Base-by-base conservation (phyloP, 1,284 basidiomycete species). In the Fomitopsis schrenkii region DNA sequence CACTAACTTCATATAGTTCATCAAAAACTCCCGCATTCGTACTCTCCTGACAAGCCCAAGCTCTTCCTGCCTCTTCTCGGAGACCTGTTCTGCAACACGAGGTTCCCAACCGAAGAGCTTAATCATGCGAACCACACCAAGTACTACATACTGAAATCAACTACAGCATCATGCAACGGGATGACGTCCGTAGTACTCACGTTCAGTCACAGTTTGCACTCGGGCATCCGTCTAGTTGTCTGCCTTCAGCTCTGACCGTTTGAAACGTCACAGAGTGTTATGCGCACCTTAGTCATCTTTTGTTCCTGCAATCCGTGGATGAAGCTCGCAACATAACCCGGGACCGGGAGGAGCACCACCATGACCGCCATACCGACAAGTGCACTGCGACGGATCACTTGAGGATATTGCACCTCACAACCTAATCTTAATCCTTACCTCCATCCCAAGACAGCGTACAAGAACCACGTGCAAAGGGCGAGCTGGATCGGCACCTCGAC, bases 31-130 rank as follows among this genome's bases (percentile, higher is more conserved):
- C 45, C 79, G 68, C 26, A 79, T 59, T 59, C 76, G 75, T 54
- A 74, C 71, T 68, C 75, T 79, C 71, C 73, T 79, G 35, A 83
- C 67, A 70, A 75, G 80, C 0, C 64, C 62, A 17, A 91, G 71
- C 72, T 91, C 88, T 5, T 78, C 77, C 59, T 86, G 82, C 38
- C 83, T 74, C 75, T 81, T 82, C 57, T 74, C 76, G 0, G 74
- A 71, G 19, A 84, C 68, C 42, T 79, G 72, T 17, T 74, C 71
- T 58, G 77, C 75, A 61, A 81, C 76, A 60, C 77, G 75, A 14
- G 73, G 73, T 62, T 85, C 83, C 83, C 83, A 85, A 1, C 79
- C 60, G 65, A 86, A 87, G 68, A 85, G 77, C 70, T 83, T 85
- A 71, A 82, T 74, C 61, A 59, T 62, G 28, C 60, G 60, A 45